A percentile compares a stretch with the other conserved stretches of the same genome.
Conservation (phyloP, 2,329 filamentous ascomycete species). For the Curvularia lunata region DNA sequence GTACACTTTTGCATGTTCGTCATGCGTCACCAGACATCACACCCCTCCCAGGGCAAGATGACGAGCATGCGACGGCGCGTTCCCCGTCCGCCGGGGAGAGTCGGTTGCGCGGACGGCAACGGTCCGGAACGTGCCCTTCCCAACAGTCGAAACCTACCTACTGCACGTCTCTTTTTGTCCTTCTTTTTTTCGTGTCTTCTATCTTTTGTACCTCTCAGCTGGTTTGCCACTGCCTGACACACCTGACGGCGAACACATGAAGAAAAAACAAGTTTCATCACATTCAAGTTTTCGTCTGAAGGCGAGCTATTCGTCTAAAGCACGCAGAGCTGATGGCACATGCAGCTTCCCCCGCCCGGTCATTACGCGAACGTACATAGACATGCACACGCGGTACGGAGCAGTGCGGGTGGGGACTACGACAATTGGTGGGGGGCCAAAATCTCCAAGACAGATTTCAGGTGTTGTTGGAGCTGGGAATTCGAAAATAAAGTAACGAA, state of each 20-base stretch:
- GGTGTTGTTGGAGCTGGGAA: not conserved
- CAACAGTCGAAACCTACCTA: conserved; percentile 8
- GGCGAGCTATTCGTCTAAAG: not conserved
- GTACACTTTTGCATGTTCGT: not conserved
- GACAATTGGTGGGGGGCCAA: conserved; percentile 2
- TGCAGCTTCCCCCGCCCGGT: not conserved
- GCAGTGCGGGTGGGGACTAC: conserved; percentile 8
- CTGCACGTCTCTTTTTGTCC: not conserved
- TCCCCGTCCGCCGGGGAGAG: conserved; percentile 8
- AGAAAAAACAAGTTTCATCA: not conserved
- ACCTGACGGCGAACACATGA: not conserved
- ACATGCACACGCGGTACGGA: not conserved
- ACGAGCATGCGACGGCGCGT: conserved; percentile 3
- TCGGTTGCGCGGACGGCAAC: conserved; percentile 9
- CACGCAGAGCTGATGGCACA: not conserved
- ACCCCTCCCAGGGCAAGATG: not conserved
- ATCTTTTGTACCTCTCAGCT: not conserved
- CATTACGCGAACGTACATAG: not conserved
- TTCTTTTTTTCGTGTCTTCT: not conserved
- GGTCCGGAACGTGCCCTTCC: conserved; percentile 14
- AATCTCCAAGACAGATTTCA: not conserved
- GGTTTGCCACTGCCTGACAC: not conserved
- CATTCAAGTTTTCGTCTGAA: not conserved
- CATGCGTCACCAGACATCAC: conserved; percentile 5
- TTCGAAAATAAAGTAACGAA: not conserved